Evolutionary conservation across 129 eudicot genomes (phyloP), one percentile per base, ranked within the genome.

Genomic region (Artemisia argyi): DNA sequence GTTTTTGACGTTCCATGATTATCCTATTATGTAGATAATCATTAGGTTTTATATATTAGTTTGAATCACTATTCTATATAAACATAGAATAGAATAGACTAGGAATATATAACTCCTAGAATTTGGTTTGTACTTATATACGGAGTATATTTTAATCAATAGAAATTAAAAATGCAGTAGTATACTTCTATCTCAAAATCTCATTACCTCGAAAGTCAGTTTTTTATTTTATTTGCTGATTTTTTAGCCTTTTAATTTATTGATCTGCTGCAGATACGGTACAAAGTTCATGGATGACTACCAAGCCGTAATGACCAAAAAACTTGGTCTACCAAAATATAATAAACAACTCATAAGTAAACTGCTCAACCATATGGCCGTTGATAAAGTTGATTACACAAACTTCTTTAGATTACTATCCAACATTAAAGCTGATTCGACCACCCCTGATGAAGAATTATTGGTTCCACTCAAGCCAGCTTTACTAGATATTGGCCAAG

Each of bases 351-450:
- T 88, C 53, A 85, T 88, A 50, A 78, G 97, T 46, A 89, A 91
- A 81, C 95, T 95, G 68, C 96, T 95, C 39, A 95, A 88, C 75
- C 91, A 95, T 81, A 79, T 95, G 99, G 99, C 99, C 20, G 95
- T 95, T 64, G 99, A 95, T 76, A 95, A 95, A 95, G 99, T 91
- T 61, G 99, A 95, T 83, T 95, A 95, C 88, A 95, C 99, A 26
- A 95, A 90, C 73, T 95, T 95, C 80, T 95, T 95, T 72, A 86
- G 99, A 63, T 74, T 86, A 63, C 86, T 95, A 44, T 88, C 99
- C 72, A 88, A 95, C 71, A 76, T 91, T 55, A 88, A 88, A 85
- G 90, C 94, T 30, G 90, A 95, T 74, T 83, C 82, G 48, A 77
- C 78, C 57, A 81, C 81, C 71, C 87, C 89, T 13, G 97, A 91